Evolutionary conservation across 2,329 filamentous ascomycete species (phyloP), one percentile per base, ranked within the genome.

Genomic region (Penicillium brasilianum): DNA sequence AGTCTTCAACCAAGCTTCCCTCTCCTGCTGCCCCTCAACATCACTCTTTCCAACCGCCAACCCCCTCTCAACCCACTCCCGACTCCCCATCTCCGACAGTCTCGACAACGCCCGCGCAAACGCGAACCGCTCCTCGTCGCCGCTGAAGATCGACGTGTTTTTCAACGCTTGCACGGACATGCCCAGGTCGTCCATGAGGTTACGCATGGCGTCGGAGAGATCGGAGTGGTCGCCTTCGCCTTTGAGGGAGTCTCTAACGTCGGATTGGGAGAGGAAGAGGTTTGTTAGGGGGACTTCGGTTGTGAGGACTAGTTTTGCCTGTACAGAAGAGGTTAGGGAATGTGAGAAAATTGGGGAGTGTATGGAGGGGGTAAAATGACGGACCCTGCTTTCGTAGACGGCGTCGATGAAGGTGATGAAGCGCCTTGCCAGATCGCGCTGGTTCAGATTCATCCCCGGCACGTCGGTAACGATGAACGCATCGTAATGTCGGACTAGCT

Each of bases 381-480:
- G 61, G 74, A 86, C 84, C 69, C 83, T 77, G 65, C 80, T 83
- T 77, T 99, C 95, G 74, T 99, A 99, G 4, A 97, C 90, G 6
- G 95, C 94, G 75, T 99, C 95, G 66, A 99, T 92, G 70, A 99
- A 97, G 0, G 94, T 99, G 75, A 99, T 99, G 77, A 99, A 97
- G 5, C 95, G 85, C 13, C 95, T 83, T 0, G 95, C 95, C 41
- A 97, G 84, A 78, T 99, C 95, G 20, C 95, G 87, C 72, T 93
- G 88, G 57, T 87, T 87, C 66, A 92, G 86, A 43, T 90, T 95
- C 95, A 99, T 98, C 6, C 90, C 91, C 0, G 95, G 95, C 1
- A 98, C 88, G 55, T 93, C 90, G 0, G 93, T 97, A 10, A 99
- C 86, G 66, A 99, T 87, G 72, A 99, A 98, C 1, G 93, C 89